A percentile compares a stretch with the other conserved stretches of the same genome.
Evolutionary conservation across 2,329 filamentous ascomycete species (phyloP).

Genomic region (Tolypocladium sp.): DNA sequence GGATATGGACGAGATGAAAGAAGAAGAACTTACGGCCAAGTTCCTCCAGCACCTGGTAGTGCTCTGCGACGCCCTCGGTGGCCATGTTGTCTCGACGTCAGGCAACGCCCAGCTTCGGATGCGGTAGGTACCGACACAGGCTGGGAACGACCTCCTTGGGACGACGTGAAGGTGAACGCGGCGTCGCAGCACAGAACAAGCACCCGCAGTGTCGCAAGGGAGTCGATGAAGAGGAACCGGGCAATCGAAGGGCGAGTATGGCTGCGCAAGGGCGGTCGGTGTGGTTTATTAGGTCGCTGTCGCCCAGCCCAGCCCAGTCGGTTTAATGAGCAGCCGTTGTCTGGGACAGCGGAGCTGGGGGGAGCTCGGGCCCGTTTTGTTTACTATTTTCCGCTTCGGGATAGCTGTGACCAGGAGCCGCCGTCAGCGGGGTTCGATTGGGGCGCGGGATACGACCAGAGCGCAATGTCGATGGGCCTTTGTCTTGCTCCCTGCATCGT

Average conservation of each 20-base stretch:
- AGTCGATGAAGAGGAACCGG: conserved; percentile 2
- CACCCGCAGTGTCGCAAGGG: not conserved
- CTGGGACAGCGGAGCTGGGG: conserved; percentile 21
- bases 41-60: conserved; percentile 94
- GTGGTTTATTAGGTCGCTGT: not conserved
- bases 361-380: conserved; percentile 27
- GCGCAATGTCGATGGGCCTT: conserved; percentile 5
- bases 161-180: not conserved
- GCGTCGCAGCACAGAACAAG: not conserved
- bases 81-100: conserved; percentile 35
- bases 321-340: conserved; percentile 16
- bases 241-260: not conserved
- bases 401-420: conserved; percentile 17
- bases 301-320: not conserved
- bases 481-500: conserved; percentile 11
- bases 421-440: conserved; percentile 8
- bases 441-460: conserved; percentile 2
- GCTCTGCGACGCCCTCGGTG: conserved; percentile 63
- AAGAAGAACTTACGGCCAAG: conserved; percentile 67
- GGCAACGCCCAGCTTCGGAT: conserved; percentile 8
- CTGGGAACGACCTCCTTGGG: not conserved
- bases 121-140: not conserved
- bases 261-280: not conserved
- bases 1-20: not conserved
- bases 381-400: conserved; percentile 30